Evolutionary conservation across 2,329 filamentous ascomycete genomes (phyloP).

Genomic region (Ophiostoma perfectum): DNA sequence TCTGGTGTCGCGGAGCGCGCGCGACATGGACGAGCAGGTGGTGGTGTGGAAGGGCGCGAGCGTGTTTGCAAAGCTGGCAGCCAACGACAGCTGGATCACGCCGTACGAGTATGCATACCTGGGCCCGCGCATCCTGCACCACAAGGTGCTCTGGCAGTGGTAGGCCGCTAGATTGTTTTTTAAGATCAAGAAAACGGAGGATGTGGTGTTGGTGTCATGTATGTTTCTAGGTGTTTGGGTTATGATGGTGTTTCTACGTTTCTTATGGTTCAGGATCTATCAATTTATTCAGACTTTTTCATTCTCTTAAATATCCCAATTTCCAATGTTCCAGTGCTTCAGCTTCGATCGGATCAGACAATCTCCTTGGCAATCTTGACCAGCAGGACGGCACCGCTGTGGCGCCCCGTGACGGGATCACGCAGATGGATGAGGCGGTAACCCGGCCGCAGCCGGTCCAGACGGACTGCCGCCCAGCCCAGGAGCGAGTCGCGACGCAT

Average conservation of each 20-base stretch:
- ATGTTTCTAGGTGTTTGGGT: background rate
- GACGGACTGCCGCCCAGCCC: constrained; percentile 81
- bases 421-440: constrained; percentile 73
- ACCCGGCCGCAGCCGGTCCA: constrained; percentile 72
- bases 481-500: constrained; percentile 71
- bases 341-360: constrained; percentile 12
- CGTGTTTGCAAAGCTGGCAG: constrained; percentile 85
- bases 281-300: background rate
- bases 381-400: constrained; percentile 64
- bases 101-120: constrained; percentile 81
- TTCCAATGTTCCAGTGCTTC: background rate
- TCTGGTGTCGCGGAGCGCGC: constrained; percentile 64
- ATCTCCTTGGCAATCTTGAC: constrained; percentile 64
- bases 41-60: constrained; percentile 96
- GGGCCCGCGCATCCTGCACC: constrained; percentile 73
- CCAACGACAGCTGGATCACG: constrained; percentile 94
- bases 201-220: background rate
- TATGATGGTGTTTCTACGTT: background rate
- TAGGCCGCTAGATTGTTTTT: constrained; percentile 27
- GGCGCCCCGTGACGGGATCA: constrained; percentile 56
- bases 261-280: background rate
- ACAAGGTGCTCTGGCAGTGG: constrained; percentile 67
- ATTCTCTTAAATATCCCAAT: background rate
- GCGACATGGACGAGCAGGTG: constrained; percentile 96
- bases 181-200: no score